A percentile compares a stretch with the other conserved stretches of the same genome.
Evolutionary conservation across 257 asterid species (phyloP).

Genomic region (Hygrophila difformis): DNA sequence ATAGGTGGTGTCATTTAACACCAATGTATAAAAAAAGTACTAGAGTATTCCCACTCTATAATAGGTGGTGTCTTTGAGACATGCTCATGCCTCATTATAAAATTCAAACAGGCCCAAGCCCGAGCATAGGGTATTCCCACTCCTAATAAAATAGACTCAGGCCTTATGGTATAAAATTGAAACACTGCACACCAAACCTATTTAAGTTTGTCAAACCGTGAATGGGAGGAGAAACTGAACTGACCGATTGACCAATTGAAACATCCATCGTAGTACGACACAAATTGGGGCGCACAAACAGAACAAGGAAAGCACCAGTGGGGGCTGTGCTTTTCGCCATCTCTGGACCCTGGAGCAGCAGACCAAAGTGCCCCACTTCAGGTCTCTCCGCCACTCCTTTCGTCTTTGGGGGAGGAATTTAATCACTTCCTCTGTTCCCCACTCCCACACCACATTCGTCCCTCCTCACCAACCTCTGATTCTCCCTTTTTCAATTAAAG

Average conservation of each 20-base stretch:
- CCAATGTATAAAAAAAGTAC: too few relatives aligned
- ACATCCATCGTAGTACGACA: neutral
- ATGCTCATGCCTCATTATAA: too few relatives aligned
- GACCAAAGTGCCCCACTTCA: slow-evolving; percentile 19
- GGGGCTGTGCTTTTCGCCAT: slow-evolving; percentile 13
- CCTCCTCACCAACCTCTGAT: slow-evolving; percentile 10
- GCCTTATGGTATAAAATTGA: too few relatives aligned
- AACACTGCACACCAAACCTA: too few relatives aligned
- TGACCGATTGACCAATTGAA: slow-evolving; percentile 5
- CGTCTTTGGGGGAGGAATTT: slow-evolving; percentile 1
- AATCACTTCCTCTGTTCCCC: slow-evolving; percentile 13
- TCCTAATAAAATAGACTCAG: too few relatives aligned
- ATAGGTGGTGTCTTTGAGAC: too few relatives aligned
- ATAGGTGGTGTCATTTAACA: neutral
- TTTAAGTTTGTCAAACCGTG: neutral
- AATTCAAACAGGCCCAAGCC: too few relatives aligned
- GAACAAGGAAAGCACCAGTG: slow-evolving; percentile 10
- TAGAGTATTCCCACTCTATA: too few relatives aligned
- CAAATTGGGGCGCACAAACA: too few relatives aligned
- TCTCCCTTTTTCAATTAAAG: slow-evolving; percentile 18
- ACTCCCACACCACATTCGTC: slow-evolving; percentile 1
- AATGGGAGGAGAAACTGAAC: neutral
- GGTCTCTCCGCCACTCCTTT: slow-evolving; percentile 10
- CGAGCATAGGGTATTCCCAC: too few relatives aligned
- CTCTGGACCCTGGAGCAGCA: slow-evolving; percentile 20